Evolutionary conservation across 495 filamentous ascomycete genomes (phyloP), one percentile per base, ranked within the genome.

Genomic region (Poronia punctata): DNA sequence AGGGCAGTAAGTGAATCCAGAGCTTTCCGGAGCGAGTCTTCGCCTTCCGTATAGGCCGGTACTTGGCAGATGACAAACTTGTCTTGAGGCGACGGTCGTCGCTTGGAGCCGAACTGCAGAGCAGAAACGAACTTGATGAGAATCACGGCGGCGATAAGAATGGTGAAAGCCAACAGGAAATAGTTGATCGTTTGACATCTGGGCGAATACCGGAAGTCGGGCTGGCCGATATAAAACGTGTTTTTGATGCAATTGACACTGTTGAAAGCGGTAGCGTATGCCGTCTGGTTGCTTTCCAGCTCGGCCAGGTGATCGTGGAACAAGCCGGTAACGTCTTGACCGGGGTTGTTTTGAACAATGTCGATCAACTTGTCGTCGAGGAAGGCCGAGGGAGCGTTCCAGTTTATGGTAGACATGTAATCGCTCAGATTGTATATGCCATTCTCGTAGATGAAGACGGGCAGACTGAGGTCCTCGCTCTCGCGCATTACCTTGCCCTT

Each of bases 11-110:
- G 72, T 3, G 92, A 97, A 58, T 98, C 92, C 5, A 98, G 74
- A 22, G 87, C 89, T 54, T 94, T 89, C 33, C 92, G 75, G 15
- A 98, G 66, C 14, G 86, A 83, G 59, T 98, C 89, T 67, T 98
- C 92, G 44, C 89, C 92, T 68, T 98, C 92, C 0, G 92, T 98
- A 57, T 98, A 98, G 9, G 92, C 92, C 14, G 92, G 92, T 38
- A 98, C 86, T 61, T 95, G 84, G 68, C 92, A 97, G 46, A 98
- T 96, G 44, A 98, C 92, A 45, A 98, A 98, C 59, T 96, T 97
- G 59, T 98, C 92, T 63, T 97, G 92, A 18, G 87, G 82, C 12
- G 82, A 71, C 4, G 92, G 92, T 12, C 87, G 84, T 20, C 84
- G 80, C 65, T 95, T 96, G 33, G 86, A 83, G 12, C 92, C 90